Evolutionary conservation across 257 asterid genomes (phyloP).

Genomic region (Mitragyna speciosa): DNA sequence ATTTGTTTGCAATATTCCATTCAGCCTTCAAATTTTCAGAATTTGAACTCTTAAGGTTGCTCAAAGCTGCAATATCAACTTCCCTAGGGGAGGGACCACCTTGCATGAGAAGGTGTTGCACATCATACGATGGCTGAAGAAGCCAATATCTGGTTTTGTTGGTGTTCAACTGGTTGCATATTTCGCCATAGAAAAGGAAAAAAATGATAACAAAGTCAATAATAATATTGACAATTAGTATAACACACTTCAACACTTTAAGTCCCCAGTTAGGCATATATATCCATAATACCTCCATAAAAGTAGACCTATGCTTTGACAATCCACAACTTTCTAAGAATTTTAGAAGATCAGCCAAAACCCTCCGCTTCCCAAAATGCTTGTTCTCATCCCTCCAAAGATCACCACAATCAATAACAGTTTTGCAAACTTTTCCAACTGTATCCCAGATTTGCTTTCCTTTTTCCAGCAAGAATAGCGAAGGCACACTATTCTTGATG

Average conservation of each 20-base stretch:
- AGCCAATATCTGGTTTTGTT: slow-evolving; percentile 55
- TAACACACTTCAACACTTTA: not conserved
- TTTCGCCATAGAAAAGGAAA: slow-evolving; percentile 7
- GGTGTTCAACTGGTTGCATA: slow-evolving; percentile 38
- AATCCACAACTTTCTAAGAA: slow-evolving; percentile 72
- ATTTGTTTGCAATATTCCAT: slow-evolving; percentile 68
- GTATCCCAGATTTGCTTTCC: slow-evolving; percentile 55
- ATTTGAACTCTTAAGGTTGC: slow-evolving; percentile 33
- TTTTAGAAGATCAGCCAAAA: slow-evolving; percentile 65
- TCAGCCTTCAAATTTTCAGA: slow-evolving; percentile 30
- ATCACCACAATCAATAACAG: slow-evolving; percentile 53
- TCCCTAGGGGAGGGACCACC: slow-evolving; percentile 32
- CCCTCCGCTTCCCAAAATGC: slow-evolving; percentile 59
- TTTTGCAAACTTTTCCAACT: slow-evolving; percentile 43
- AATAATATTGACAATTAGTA: not conserved
- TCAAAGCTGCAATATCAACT: slow-evolving; percentile 20
- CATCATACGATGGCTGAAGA: slow-evolving; percentile 81
- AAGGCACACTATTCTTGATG: slow-evolving; percentile 34
- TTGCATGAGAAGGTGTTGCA: slow-evolving; percentile 60
- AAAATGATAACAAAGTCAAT: slow-evolving; percentile 1
- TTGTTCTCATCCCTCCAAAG: slow-evolving; percentile 72
- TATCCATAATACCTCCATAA: slow-evolving; percentile 49
- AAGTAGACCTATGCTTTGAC: slow-evolving; percentile 59
- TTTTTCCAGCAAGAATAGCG: slow-evolving; percentile 36
- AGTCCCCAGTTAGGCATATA: slow-evolving; percentile 4